Conservation (phyloP, 257 asterid genomes). For the Linderniella brevidens region DNA sequence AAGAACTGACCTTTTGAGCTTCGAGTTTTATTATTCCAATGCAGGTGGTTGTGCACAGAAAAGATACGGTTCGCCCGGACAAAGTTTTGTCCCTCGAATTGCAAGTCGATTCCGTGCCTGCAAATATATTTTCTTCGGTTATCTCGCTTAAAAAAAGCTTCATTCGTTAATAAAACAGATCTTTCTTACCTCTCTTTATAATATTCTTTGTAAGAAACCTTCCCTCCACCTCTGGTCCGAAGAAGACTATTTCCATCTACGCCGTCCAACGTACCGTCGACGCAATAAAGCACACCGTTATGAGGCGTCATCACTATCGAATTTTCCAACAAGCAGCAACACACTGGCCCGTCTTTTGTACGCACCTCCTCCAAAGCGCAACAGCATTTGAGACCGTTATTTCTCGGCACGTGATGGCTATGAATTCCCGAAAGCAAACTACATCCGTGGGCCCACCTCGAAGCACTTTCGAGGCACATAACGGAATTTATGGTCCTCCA, state of each 20-base stretch:
- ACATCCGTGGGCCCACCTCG: slow-evolving; percentile 10
- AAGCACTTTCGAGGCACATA: slow-evolving; percentile 5
- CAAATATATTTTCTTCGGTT: slow-evolving; percentile 1
- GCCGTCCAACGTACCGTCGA: slow-evolving; percentile 23
- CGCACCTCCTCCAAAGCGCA: slow-evolving; percentile 37
- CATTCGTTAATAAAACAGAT: neutral
- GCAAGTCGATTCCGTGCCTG: slow-evolving; percentile 48
- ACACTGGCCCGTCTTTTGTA: slow-evolving; percentile 34
- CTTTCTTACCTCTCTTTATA: slow-evolving; percentile 28
- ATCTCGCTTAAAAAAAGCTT: neutral
- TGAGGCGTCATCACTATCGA: slow-evolving; percentile 64
- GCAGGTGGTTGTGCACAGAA: slow-evolving; percentile 38
- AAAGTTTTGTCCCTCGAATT: slow-evolving; percentile 27
- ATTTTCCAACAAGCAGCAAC: slow-evolving; percentile 41
- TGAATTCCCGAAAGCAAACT: slow-evolving; percentile 9
- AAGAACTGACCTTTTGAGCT: slow-evolving; percentile 31
- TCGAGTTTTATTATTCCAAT: slow-evolving; percentile 16
- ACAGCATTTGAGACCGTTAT: slow-evolving; percentile 32
- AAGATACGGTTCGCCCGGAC: slow-evolving; percentile 29
- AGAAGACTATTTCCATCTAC: slow-evolving; percentile 29
- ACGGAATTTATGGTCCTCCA: slow-evolving; percentile 40
- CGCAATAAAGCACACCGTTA: slow-evolving; percentile 31
- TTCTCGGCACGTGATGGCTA: slow-evolving; percentile 22
- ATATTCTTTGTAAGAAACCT: slow-evolving; percentile 29
- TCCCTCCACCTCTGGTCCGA: slow-evolving; percentile 18